These are phyloP conservation scores for Colletotrichum abscissum DNA, from an alignment of 2,329 filamentous ascomycete species.

Conservation along the genomic window DNA sequence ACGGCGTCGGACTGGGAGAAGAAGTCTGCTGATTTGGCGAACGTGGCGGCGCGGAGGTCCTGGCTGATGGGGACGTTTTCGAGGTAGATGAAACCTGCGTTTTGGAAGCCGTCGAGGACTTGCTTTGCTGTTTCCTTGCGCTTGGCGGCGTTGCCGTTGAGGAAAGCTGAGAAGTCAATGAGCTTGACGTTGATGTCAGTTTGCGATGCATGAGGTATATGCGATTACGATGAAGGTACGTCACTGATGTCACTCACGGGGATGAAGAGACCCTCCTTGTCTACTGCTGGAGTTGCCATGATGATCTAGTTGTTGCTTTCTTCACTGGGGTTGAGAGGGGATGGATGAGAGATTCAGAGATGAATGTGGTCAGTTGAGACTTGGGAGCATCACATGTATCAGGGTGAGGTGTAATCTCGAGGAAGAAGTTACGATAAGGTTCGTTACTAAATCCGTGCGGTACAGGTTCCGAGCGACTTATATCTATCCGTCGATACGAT, in stretches of 20 bases:
- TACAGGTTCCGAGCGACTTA: constrained; percentile 9
- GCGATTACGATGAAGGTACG: too few species aligned
- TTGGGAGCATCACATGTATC: background rate
- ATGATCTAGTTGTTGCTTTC: constrained; percentile 14
- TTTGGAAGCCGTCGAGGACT: constrained; percentile 84
- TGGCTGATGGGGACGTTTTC: constrained; percentile 79
- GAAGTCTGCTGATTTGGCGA: constrained; percentile 76
- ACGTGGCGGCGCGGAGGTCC: constrained; percentile 69
- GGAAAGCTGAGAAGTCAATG: constrained; percentile 82
- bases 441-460: constrained; percentile 18
- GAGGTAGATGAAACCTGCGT: constrained; percentile 90
- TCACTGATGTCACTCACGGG: constrained; percentile 54
- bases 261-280: constrained; percentile 64
- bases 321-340: background rate
- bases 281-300: constrained; percentile 58
- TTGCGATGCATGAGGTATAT: background rate
- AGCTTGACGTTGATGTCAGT: constrained; percentile 59
- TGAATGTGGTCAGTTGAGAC: background rate
- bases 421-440: constrained; percentile 23
- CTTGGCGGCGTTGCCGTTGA: constrained; percentile 68
- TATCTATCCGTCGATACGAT: constrained; percentile 5
- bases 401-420: background rate
- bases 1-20: constrained; percentile 71
- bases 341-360: background rate
- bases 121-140: constrained; percentile 75